These are phyloP conservation scores for Tilletia setariae DNA, from an alignment of 1,284 basidiomycete genomes.

Conservation along the genomic window DNA sequence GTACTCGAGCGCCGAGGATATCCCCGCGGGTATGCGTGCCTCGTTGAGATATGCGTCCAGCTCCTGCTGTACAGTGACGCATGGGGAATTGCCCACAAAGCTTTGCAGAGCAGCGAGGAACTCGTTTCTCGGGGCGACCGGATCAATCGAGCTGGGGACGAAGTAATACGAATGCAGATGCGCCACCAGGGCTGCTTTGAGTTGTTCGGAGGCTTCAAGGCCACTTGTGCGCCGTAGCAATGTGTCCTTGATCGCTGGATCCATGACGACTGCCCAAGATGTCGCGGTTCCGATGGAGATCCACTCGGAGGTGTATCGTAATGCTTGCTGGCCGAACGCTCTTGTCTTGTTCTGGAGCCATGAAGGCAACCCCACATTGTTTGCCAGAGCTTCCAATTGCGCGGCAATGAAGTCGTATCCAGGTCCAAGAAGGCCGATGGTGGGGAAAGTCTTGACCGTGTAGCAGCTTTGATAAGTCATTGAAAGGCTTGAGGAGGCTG, in stretches of 20 bases:
- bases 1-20: too few relatives aligned
- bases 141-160: background rate
- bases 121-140: background rate
- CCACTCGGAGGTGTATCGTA: background rate
- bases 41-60: too few relatives aligned
- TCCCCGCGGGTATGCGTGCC: too few relatives aligned
- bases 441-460: background rate
- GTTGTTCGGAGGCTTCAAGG: too few relatives aligned
- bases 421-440: background rate
- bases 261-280: background rate
- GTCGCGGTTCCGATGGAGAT: background rate
- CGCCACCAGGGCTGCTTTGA: background rate
- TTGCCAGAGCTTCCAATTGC: background rate
- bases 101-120: background rate
- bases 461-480: background rate
- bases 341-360: background rate
- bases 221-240: too few relatives aligned
- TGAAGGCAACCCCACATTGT: background rate
- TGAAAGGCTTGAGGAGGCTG: background rate
- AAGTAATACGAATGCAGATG: background rate
- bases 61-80: too few relatives aligned
- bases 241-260: background rate
- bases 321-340: background rate
- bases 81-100: background rate
- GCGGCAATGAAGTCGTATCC: background rate